Base-by-base conservation (phyloP, 192 early-diverging fungal species). In the Coemansia sp. region DNA sequence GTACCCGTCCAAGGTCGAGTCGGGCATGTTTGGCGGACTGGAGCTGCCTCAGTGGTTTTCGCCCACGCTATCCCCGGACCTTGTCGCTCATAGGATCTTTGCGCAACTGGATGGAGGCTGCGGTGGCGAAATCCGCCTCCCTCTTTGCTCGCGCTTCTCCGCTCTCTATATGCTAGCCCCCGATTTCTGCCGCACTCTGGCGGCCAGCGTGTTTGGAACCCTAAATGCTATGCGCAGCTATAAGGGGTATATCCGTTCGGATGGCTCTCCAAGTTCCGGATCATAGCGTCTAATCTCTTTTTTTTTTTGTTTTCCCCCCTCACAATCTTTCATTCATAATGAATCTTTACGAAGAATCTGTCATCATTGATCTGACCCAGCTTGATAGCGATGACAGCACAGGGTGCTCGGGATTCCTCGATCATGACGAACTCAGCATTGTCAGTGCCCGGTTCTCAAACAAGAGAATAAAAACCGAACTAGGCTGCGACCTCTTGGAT, bases 21-120 rank as follows among this genome's bases (percentile, higher is more conserved):
- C 89, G 5, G 86, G 83, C 25, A 86, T 95, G 87, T 95, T 95
- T 71, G 61, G 69, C n/a, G 91, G 89, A 0, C 76, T 89, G 0
- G 34, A 52, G 14, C 80, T 89, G 52, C 67, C 70, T 17, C 80
- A 84, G 11, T 89, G 83, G 69, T 71, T 93, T 14, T 89, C 88
- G 4, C 91, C 92, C 0, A 48, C 62, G 2, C 63, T 95, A n/a
- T 58, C 72, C 8, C 70, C 88, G 0, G 64, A 84, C 4, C 61
- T 84, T 4, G 89, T 93, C 13, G 85, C 83, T 11, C 63, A 83
- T 15, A 58, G 56, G 2, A 88, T 95, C 33, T 75, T 90, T 45
- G 71, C 64, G 6, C 75, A 84, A 0, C 40, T 95, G 63, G 85
- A 87, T n/a, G 54, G 61, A 3, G 76, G 75, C n/a, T 54, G 70